These are phyloP conservation scores for Phymatotrichopsis omnivora DNA, from an alignment of 2,329 filamentous ascomycete species.

Conservation along the genomic window DNA sequence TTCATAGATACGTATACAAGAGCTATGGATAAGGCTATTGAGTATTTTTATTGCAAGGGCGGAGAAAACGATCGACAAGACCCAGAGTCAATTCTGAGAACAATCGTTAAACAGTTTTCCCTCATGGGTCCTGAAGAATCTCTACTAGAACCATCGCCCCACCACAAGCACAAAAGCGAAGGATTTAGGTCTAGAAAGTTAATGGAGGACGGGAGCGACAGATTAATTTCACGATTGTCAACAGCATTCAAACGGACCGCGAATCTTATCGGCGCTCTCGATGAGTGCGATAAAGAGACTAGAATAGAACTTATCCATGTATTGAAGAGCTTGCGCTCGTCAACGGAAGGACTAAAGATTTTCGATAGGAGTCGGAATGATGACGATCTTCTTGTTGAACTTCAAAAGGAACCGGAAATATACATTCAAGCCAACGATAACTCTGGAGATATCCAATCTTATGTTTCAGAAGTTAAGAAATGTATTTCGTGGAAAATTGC, in stretches of 20 bases:
- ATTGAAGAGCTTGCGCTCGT: slow-evolving; percentile 1
- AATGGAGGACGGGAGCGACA: slow-evolving; percentile 1
- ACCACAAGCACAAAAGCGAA: no score
- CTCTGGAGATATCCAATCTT: slow-evolving; percentile 7
- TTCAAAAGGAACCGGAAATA: slow-evolving; percentile 10
- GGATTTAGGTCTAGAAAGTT: no score
- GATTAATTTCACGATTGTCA: slow-evolving; percentile 2
- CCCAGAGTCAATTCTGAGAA: slow-evolving; percentile 33
- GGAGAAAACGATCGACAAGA: slow-evolving; percentile 23
- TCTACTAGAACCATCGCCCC: slow-evolving; percentile 22
- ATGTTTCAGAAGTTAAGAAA: slow-evolving; percentile 6
- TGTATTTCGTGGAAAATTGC: slow-evolving; percentile 6
- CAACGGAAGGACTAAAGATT: slow-evolving; percentile 13
- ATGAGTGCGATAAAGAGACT: slow-evolving; percentile 10
- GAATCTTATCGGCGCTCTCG: slow-evolving; percentile 18
- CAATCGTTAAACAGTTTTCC: slow-evolving; percentile 27
- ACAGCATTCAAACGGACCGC: slow-evolving; percentile 8
- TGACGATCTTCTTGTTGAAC: slow-evolving; percentile 6
- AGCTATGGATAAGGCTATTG: slow-evolving; percentile 27
- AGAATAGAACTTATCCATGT: slow-evolving; percentile 3
- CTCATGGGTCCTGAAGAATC: background rate
- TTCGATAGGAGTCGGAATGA: slow-evolving; percentile 19
- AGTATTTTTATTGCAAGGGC: slow-evolving; percentile 36
- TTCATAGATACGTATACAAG: slow-evolving; percentile 25
- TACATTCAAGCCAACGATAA: slow-evolving; percentile 15